Evolutionary conservation across 2,329 filamentous ascomycete species (phyloP).

Genomic region (Aspergillus melleus): DNA sequence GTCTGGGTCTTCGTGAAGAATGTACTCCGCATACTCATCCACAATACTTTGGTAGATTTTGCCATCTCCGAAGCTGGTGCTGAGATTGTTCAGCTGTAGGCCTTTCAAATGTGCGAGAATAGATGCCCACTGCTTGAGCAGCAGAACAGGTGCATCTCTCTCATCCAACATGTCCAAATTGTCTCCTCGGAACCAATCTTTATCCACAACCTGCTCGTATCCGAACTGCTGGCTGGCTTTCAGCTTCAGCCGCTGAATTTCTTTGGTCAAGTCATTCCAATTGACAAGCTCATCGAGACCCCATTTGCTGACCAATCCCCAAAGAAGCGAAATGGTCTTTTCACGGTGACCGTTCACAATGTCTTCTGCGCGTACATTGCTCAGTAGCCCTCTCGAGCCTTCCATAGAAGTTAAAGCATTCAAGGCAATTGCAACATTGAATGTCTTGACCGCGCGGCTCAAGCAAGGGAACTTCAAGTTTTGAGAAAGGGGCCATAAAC

Average conservation of each 20-base stretch:
- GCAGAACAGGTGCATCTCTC: constrained; percentile 31
- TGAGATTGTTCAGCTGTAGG: constrained; percentile 54
- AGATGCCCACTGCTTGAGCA: constrained; percentile 59
- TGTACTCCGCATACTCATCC: constrained; percentile 55
- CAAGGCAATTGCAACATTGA: constrained; percentile 61
- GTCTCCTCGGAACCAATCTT: constrained; percentile 22
- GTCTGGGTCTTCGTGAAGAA: constrained; percentile 20
- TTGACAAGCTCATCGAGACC: constrained; percentile 57
- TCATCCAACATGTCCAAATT: constrained; percentile 26
- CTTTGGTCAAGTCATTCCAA: constrained; percentile 54
- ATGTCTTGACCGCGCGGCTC: constrained; percentile 56
- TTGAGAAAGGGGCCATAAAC: constrained; percentile 52
- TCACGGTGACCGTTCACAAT: constrained; percentile 66
- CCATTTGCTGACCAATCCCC: constrained; percentile 59
- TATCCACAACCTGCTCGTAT: constrained; percentile 18
- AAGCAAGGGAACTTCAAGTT: constrained; percentile 60
- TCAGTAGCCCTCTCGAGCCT: constrained; percentile 42
- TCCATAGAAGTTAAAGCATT: constrained; percentile 50
- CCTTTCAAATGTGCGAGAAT: constrained; percentile 50
- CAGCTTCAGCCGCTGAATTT: constrained; percentile 48
- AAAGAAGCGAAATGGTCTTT: constrained; percentile 62
- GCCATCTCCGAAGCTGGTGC: constrained; percentile 58
- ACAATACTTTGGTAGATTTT: constrained; percentile 57
- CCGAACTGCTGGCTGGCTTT: constrained; percentile 21
- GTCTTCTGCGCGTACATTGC: constrained; percentile 54